Conservation (phyloP, 257 asterid genomes). For the Datura wrightii region DNA sequence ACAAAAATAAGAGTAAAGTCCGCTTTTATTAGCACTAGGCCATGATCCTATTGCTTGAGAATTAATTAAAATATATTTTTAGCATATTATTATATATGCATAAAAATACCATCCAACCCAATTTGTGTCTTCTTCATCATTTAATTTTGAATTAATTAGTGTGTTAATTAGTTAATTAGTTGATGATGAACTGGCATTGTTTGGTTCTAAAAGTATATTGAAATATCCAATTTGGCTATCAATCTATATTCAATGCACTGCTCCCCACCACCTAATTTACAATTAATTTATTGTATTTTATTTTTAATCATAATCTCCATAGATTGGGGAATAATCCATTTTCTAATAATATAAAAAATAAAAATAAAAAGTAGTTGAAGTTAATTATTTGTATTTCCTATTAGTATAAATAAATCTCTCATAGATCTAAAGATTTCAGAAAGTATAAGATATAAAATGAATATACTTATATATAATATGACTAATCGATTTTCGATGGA, state of each 20-base stretch:
- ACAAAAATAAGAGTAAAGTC: too few relatives aligned
- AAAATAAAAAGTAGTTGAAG: too few relatives aligned
- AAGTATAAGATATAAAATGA: too few relatives aligned
- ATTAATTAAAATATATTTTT: neutral
- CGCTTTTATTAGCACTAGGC: neutral
- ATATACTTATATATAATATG: too few relatives aligned
- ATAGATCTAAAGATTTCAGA: too few relatives aligned
- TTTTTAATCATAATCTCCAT: neutral
- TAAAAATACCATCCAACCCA: neutral
- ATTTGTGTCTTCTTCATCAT: slow-evolving; percentile 6
- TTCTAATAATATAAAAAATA: too few relatives aligned
- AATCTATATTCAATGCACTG: neutral
- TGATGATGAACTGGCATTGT: slow-evolving; percentile 12
- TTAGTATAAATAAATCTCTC: too few relatives aligned
- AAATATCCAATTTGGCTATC: neutral
- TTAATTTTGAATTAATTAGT: slow-evolving; percentile 9
- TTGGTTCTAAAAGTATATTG: neutral
- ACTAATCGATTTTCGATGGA: too few relatives aligned
- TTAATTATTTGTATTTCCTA: too few relatives aligned
- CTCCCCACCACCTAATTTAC: neutral
- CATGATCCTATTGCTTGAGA: neutral
- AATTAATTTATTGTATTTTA: neutral
- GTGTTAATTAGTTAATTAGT: neutral
- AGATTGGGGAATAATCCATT: slow-evolving; percentile 10
- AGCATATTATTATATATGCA: neutral